phyloP scores from a whole-genome alignment of 352 stramenopile species.

The Ochromonadaceae sp. region DNA sequence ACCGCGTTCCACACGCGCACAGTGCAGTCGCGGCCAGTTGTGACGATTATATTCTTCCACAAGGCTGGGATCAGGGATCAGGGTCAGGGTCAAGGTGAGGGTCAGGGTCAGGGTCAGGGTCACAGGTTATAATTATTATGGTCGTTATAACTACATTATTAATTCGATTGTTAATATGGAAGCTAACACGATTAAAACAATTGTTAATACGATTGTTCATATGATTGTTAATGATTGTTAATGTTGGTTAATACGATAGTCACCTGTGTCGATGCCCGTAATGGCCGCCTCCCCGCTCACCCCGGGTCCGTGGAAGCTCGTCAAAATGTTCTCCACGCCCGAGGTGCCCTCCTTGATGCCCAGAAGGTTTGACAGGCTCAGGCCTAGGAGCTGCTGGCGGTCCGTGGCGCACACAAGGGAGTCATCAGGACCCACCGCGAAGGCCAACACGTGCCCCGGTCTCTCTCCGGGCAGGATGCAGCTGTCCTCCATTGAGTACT shows the following conservation, averaged over 20 bases:
- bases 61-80: slow-evolving; percentile 61
- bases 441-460: slow-evolving; percentile 47
- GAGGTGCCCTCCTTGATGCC: slow-evolving; percentile 79
- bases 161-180: too few relatives aligned
- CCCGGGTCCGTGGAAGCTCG: slow-evolving; percentile 55
- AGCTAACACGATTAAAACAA: too few relatives aligned
- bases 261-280: slow-evolving; percentile 35
- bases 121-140: slow-evolving; percentile 24
- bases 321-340: slow-evolving; percentile 73
- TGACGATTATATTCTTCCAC: slow-evolving; percentile 54
- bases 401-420: slow-evolving; percentile 62
- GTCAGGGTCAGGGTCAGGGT: too few relatives aligned
- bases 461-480: slow-evolving; percentile 64
- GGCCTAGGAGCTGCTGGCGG: slow-evolving; percentile 70
- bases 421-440: slow-evolving; percentile 59
- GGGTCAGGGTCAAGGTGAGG: too few relatives aligned
- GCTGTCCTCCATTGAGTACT: slow-evolving; percentile 69
- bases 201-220: too few relatives aligned
- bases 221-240: too few relatives aligned
- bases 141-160: too few relatives aligned
- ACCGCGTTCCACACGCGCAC: slow-evolving; percentile 67
- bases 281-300: slow-evolving; percentile 19
- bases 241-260: too few relatives aligned
- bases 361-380: slow-evolving; percentile 67
- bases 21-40: slow-evolving; percentile 57